Base-by-base conservation (phyloP, 768 basidiomycete genomes). In the Boletus subparvulus region DNA sequence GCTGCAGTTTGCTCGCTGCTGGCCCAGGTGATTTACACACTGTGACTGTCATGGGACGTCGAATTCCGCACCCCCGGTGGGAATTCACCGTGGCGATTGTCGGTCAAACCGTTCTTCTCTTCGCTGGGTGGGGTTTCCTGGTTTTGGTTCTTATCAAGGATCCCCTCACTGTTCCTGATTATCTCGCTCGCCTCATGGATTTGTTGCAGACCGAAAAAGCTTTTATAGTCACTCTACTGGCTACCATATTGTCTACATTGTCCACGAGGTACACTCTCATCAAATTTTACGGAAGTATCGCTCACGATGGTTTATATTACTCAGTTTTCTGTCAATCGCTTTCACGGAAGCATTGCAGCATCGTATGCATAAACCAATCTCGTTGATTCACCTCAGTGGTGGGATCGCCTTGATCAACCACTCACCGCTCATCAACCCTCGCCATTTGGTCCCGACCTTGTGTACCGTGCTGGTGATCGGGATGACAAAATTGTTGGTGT, bases 281-380 rank as follows among this genome's bases (percentile, higher is more conserved):
- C 4, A 3, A 16, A 1, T 37, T 35, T 32, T 10, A 3, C 3
- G 3, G 24, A 2, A 21, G 10, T 16, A 10, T 14, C 9, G 5
- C 36, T 52, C 14, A 48, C 2, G 8, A 21, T 19, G 8, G 9
- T 14, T 32, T 16, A 3, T 26, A 7, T 45, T 24, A 1, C 26
- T 3, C 36, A 59, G 60, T 16, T 59, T 24, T 14, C 5, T 61
- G 14, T 50, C 60, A 0, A 58, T 56, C 12, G 43, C 62, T 3
- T 14, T 64, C 30, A 64, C 49, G 32, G 60, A 64, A n/a, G 64
- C 63, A 16, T 50, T 62, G 52, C 57, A 57, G 13, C 52, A 61
- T 21, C 49, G 55, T 5, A 58, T 65, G 56, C 56, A 41, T 10
- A 35, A 26, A 2, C 21, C 63, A 1, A 64, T 54, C 41, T 53